Evolutionary conservation across 345 rosid genomes (phyloP), one percentile per base, ranked within the genome.

Genomic region (Erysimum cheiranthoides): DNA sequence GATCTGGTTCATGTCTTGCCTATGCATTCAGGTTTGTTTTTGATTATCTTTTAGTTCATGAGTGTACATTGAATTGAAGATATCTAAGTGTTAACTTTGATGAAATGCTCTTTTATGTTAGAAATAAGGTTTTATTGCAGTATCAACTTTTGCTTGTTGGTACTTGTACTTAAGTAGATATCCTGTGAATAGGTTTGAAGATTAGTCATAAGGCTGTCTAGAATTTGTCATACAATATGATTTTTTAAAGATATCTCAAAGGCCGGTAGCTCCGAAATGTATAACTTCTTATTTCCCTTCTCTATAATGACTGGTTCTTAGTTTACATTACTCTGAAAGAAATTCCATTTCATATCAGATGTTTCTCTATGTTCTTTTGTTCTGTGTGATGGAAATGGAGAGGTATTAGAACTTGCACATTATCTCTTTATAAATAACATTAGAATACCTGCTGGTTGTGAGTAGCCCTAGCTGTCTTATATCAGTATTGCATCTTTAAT

Each of bases 21-120:
- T 39, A 83, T 92, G 97, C 98, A 95, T 84, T 95, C 99, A 86
- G 99, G 99, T 86, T 64, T 54, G 45, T 28, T 28, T 30, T 72
- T 14, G 12, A 14, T 17, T 60, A 21, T 52, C 40, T n/a, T 43
- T 35, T 6, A 7, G 4, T 32, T 34, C 70, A 32, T 51, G 14
- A 73, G 14, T 63, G 36, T 63, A 60, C 35, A 3, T 17, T 10
- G 17, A 36, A 32, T 54, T 54, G 30, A 53, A 52, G 40, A 61
- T 14, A 21, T 71, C 17, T 5, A 9, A 74, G 40, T 65, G 42
- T 49, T 21, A 49, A 39, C 31, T 50, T 9, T 67, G 6, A 53
- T 28, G 52, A n/a, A 25, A 50, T 50, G 69, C 18, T 47, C 46
- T 13, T 21, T 31, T 17, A 13, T 45, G 57, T 32, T 71, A 25